Percentiles rank a stretch among this genome's conserved stretches.
phyloP scores from a whole-genome alignment of 176 grass and related monocot genomes.

The Dendrocalamus sinicus region DNA sequence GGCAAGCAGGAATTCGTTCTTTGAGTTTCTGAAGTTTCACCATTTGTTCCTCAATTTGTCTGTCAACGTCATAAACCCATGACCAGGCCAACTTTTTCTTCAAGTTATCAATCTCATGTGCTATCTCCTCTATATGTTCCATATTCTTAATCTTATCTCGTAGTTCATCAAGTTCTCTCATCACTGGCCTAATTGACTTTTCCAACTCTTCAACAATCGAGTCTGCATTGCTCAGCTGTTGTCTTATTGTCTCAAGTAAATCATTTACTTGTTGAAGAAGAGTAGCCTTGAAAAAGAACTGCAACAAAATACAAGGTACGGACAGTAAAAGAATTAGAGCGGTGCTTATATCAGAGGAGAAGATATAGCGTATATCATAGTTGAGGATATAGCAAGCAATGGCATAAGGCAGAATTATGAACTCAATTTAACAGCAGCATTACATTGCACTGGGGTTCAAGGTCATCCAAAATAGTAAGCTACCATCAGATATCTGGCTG shows the following conservation, averaged over 20 bases:
- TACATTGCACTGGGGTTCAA: constrained; percentile 3
- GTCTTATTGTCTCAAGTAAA: constrained; percentile 68
- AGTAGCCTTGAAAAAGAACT: constrained; percentile 99
- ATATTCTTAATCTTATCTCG: constrained; percentile 88
- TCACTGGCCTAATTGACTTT: constrained; percentile 62
- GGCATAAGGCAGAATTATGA: constrained; percentile 24
- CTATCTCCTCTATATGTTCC: constrained; percentile 95
- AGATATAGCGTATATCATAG: background rate
- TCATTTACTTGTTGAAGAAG: constrained; percentile 97
- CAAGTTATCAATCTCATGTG: constrained; percentile 70
- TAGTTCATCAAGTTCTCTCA: constrained; percentile 78
- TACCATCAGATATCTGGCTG: constrained; percentile 27
- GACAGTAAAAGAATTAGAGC: constrained; percentile 4
- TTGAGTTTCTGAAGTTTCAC: constrained; percentile 72
- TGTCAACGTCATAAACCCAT: constrained; percentile 86
- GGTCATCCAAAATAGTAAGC: constrained; percentile 12
- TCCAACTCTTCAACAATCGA: constrained; percentile 74
- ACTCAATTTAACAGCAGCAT: constrained; percentile 22
- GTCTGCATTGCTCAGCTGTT: constrained; percentile 49
- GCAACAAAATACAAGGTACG: constrained; percentile 34
- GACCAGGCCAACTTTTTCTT: constrained; percentile 96
- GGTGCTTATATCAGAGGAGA: constrained; percentile 20
- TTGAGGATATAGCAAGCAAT: background rate
- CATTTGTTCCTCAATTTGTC: constrained; percentile 66
- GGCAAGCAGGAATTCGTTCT: constrained; percentile 81